Base-by-base conservation (phyloP, 2,329 filamentous ascomycete species). In the Aspergillus latus region DNA sequence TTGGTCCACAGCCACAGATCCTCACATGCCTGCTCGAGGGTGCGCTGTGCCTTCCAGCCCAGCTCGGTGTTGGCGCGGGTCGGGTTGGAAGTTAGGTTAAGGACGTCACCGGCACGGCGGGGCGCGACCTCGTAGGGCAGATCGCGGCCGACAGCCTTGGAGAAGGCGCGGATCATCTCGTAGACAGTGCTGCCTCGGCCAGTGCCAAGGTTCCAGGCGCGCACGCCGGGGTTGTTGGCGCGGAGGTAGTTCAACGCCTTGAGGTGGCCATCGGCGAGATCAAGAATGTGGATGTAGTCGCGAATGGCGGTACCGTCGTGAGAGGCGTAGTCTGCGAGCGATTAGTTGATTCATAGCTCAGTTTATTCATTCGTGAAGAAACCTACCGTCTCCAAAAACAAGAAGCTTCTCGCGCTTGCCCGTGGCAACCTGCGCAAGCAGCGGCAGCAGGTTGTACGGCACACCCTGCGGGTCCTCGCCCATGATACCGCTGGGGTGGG, bases 1-100 rank as follows among this genome's bases (percentile, higher is more conserved):
- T 88, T 83, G 13, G 95, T 96, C 94, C 94, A 99, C 70, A 86
- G 87, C 94, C 94, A 99, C 63, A 99, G 82, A 75, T 99, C 92
- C 65, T 87, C 85, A 74, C 94, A 99, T 28, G 93, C 92, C 74
- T 96, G 86, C 78, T 97, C 93, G 72, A 99, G 85, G 16, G 89
- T 92, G 57, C 88, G 82, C 78, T 95, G 84, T 1, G 94, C 92
- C 81, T 92, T 92, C 94, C 94, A 99, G 61, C 86, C 81, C 52
- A 99, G 83, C 79, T 99, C 94, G 72, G 85, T 79, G 77, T 96
- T 96, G 51, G 94, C 94, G 37, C 91, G 84, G 3, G 84, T 83
- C 10, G 94, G 90, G 76, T 97, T 95, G 63, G 94, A 92, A 21
- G 94, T 99, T 46, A 99, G 85, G 76, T 99, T 89, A 56, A 99